A percentile compares a stretch with the other conserved stretches of the same genome.
Conservation (phyloP, 208 protist genomes). For the Leishmania arabica region DNA sequence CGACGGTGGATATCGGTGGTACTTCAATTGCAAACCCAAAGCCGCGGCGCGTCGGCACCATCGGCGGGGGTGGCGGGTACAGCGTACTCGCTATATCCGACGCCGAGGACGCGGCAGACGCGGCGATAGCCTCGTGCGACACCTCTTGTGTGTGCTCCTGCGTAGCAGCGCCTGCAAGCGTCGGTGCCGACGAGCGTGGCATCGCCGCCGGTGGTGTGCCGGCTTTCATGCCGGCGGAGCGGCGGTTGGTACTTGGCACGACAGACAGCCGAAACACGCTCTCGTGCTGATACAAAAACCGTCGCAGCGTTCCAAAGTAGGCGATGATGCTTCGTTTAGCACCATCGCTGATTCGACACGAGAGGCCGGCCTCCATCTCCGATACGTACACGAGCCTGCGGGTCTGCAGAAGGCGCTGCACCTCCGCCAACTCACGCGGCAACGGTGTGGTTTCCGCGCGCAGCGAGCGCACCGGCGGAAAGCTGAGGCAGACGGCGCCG, state of each 20-base stretch:
- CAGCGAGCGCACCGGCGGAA: conserved; percentile 11
- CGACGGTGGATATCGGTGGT: not conserved
- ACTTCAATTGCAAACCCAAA: conserved; percentile 8
- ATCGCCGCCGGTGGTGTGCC: not conserved
- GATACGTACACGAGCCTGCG: conserved; percentile 18
- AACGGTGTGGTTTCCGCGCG: conserved; percentile 24
- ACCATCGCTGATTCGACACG: conserved; percentile 9
- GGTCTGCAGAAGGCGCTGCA: conserved; percentile 2
- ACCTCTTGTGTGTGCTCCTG: not conserved
- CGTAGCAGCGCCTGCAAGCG: not conserved
- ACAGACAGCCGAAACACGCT: conserved; percentile 3
- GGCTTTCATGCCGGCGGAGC: not conserved
- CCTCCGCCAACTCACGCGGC: conserved; percentile 23
- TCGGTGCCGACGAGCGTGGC: not conserved
- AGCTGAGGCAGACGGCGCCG: conserved; percentile 27
- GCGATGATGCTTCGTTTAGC: conserved; percentile 29
- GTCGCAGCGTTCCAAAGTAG: conserved; percentile 31
- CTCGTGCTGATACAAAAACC: conserved; percentile 28
- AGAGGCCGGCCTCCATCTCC: conserved; percentile 13
- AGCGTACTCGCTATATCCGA: not conserved
- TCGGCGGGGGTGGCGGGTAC: not conserved
- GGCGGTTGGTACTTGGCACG: not conserved
- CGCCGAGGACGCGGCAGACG: not conserved
- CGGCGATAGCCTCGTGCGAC: not conserved
- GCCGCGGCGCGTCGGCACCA: conserved; percentile 8